These are phyloP conservation scores for Fomitopsis serialis DNA, from an alignment of 768 basidiomycete species.

Conservation along the genomic window DNA sequence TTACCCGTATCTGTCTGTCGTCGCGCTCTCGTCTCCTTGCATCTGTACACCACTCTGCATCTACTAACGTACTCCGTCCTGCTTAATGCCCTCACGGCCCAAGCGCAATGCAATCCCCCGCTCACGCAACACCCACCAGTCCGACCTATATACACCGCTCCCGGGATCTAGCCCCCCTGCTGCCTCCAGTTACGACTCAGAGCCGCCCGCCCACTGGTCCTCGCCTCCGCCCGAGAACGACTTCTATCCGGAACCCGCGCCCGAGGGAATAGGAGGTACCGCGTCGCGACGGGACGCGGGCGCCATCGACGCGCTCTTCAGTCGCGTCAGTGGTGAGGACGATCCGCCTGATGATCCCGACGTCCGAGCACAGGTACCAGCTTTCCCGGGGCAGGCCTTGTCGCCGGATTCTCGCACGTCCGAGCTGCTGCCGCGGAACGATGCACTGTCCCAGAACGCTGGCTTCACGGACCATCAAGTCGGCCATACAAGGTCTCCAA, in stretches of 20 bases:
- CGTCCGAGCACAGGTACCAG: neutral
- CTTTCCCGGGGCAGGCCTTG: neutral
- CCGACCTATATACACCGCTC: constrained; percentile 4
- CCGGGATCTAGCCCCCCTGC: constrained; percentile 12
- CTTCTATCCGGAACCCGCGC: neutral
- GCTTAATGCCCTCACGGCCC: constrained; percentile 23
- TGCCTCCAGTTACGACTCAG: neutral
- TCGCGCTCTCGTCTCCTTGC: no score
- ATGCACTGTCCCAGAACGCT: constrained; percentile 5
- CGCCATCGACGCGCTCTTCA: neutral
- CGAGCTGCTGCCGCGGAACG: neutral
- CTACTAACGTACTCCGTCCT: constrained; percentile 4
- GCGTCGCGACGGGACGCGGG: constrained; percentile 6
- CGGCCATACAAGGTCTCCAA: constrained; percentile 19
- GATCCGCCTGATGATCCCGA: neutral
- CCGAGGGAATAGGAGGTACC: neutral
- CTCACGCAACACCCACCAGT: constrained; percentile 8
- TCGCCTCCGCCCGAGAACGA: neutral
- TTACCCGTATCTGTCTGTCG: neutral
- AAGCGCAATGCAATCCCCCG: constrained; percentile 21
- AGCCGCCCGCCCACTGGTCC: neutral
- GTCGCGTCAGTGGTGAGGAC: constrained; percentile 2
- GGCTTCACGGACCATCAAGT: constrained; percentile 3
- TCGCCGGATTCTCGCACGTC: neutral
- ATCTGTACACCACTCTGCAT: neutral